Percentiles rank a stretch among this genome's conserved stretches.
phyloP scores from a whole-genome alignment of 225 moss, liverwort and hornwort species.

The Thuidium tamariscinum region DNA sequence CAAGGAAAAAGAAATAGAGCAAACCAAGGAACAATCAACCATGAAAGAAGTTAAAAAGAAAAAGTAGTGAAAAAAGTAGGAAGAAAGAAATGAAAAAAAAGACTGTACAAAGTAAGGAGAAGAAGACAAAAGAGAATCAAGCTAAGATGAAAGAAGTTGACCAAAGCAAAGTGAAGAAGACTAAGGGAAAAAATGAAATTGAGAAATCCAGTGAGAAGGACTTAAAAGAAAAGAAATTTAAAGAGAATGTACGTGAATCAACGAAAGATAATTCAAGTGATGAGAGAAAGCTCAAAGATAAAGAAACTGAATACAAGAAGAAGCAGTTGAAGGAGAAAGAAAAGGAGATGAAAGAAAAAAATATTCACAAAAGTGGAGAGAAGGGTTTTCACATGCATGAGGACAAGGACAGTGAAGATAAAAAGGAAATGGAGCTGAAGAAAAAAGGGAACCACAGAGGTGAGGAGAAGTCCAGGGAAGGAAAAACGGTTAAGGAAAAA shows the following conservation, averaged over 20 bases:
- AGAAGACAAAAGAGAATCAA: neutral
- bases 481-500: neutral
- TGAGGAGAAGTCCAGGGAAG: neutral
- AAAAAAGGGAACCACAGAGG: neutral
- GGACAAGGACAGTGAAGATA: neutral
- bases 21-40: rapidly evolving
- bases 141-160: neutral
- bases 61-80: too few species aligned
- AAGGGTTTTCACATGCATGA: neutral
- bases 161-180: neutral
- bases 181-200: neutral
- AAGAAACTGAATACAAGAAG: neutral
- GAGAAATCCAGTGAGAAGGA: neutral
- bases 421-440: neutral
- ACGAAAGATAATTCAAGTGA: neutral
- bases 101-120: neutral
- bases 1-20: neutral
- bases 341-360: neutral
- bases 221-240: neutral
- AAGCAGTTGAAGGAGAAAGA: neutral
- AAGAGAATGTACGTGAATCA: neutral
- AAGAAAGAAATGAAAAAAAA: neutral
- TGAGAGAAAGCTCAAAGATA: neutral
- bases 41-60: neutral
- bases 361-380: neutral